Conservation (phyloP, 176 grass and related monocot genomes). For the Alopecurus myosuroides region DNA sequence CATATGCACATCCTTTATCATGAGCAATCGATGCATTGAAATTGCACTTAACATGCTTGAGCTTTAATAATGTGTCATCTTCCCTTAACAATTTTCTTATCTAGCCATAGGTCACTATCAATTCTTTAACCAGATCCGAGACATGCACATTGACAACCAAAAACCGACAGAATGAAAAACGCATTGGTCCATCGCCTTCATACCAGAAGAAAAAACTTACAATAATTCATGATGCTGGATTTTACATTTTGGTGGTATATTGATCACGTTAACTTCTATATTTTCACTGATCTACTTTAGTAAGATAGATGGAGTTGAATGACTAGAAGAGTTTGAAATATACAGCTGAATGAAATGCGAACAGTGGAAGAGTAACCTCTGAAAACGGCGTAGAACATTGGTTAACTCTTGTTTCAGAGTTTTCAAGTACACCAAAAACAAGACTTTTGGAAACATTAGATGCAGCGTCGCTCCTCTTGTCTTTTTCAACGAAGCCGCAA, state of each 20-base stretch:
- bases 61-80: not conserved
- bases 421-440: not conserved
- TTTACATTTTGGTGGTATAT: not conserved
- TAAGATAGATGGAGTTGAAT: not conserved
- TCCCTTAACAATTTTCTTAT: not conserved
- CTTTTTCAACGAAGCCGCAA: not conserved
- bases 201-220: too few species aligned
- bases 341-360: not conserved
- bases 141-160: too few species aligned
- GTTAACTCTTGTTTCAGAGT: not conserved
- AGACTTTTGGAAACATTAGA: not conserved
- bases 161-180: not conserved
- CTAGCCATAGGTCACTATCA: not conserved
- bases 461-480: not conserved
- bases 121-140: not conserved
- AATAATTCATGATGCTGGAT: not conserved
- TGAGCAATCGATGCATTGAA: not conserved
- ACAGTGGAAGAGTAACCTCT: constrained; percentile 23
- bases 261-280: not conserved
- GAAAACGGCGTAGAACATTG: not conserved
- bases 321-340: too few species aligned
- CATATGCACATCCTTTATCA: not conserved
- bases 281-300: not conserved
- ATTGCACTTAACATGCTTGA: not conserved
- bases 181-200: not conserved